A percentile compares a stretch with the other conserved stretches of the same genome.
These are phyloP conservation scores for Hydnum rufescens DNA, from an alignment of 768 basidiomycete genomes.

Conservation along the genomic window DNA sequence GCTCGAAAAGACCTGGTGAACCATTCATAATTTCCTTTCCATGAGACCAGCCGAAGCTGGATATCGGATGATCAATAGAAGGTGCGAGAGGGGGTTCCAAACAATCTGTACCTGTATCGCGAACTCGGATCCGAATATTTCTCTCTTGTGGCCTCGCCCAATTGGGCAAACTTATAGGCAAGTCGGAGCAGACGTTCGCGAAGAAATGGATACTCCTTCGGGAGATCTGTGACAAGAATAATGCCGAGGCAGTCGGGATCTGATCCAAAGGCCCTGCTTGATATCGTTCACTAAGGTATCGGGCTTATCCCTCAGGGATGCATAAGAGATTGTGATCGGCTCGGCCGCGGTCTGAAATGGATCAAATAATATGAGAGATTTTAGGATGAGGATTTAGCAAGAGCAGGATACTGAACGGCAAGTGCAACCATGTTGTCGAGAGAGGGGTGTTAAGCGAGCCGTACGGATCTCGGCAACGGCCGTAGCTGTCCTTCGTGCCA, in stretches of 20 bases:
- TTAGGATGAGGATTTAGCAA: no score
- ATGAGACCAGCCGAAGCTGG: constrained; percentile 91
- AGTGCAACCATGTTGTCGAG: no score
- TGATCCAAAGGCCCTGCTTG: constrained; percentile 53
- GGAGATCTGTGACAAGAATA: constrained; percentile 65
- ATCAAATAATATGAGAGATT: no score
- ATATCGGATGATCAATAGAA: neutral
- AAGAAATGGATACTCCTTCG: constrained; percentile 36
- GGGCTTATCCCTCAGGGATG: constrained; percentile 33
- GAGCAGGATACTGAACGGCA: no score
- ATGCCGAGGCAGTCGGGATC: constrained; percentile 58
- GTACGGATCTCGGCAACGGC: no score
- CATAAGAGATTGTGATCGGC: constrained; percentile 25
- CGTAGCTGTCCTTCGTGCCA: no score
- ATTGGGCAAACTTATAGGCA: constrained; percentile 52
- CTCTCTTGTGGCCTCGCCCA: constrained; percentile 49
- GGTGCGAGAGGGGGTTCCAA: neutral
- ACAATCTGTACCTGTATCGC: constrained; percentile 40
- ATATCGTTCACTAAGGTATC: constrained; percentile 39
- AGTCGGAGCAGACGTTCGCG: constrained; percentile 56
- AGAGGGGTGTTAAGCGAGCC: no score
- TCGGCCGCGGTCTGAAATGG: no score
- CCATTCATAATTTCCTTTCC: constrained; percentile 99
- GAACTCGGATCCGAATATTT: constrained; percentile 51
- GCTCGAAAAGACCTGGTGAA: constrained; percentile 33